These are phyloP conservation scores for Misopates orontium DNA, from an alignment of 257 asterid species.

Conservation along the genomic window DNA sequence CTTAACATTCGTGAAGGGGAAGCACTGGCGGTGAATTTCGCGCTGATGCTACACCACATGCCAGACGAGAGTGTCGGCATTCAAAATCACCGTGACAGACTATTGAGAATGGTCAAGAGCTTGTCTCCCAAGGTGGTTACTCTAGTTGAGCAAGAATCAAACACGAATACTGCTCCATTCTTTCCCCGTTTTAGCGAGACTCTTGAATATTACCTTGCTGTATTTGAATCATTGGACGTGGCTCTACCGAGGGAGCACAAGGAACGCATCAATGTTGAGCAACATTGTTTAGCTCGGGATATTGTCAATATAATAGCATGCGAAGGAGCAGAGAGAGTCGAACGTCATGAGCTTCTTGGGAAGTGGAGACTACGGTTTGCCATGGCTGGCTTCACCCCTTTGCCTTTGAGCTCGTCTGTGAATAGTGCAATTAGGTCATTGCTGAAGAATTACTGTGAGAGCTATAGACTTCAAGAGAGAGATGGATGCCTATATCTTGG, in stretches of 20 bases:
- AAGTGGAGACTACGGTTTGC: slow-evolving; percentile 76
- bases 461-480: slow-evolving; percentile 73
- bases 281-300: slow-evolving; percentile 79
- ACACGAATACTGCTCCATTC: slow-evolving; percentile 80
- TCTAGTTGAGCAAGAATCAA: slow-evolving; percentile 81
- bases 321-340: slow-evolving; percentile 80
- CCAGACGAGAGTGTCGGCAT: slow-evolving; percentile 86
- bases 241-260: slow-evolving; percentile 63
- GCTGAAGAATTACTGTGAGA: slow-evolving; percentile 54
- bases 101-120: slow-evolving; percentile 67
- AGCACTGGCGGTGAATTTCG: slow-evolving; percentile 82
- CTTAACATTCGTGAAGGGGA: slow-evolving; percentile 55
- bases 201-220: slow-evolving; percentile 69
- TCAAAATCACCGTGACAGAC: slow-evolving; percentile 64
- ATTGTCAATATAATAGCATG: slow-evolving; percentile 80
- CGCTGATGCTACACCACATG: slow-evolving; percentile 70
- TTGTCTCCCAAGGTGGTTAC: slow-evolving; percentile 79
- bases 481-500: slow-evolving; percentile 90
- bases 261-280: slow-evolving; percentile 78
- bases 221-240: slow-evolving; percentile 81
- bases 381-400: slow-evolving; percentile 83
- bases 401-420: slow-evolving; percentile 66
- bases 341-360: slow-evolving; percentile 71
- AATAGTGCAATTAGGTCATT: slow-evolving; percentile 62
- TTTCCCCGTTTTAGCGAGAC: slow-evolving; percentile 77